These are phyloP conservation scores for Aspergillus nanangensis DNA, from an alignment of 495 filamentous ascomycete species.

Conservation along the genomic window DNA sequence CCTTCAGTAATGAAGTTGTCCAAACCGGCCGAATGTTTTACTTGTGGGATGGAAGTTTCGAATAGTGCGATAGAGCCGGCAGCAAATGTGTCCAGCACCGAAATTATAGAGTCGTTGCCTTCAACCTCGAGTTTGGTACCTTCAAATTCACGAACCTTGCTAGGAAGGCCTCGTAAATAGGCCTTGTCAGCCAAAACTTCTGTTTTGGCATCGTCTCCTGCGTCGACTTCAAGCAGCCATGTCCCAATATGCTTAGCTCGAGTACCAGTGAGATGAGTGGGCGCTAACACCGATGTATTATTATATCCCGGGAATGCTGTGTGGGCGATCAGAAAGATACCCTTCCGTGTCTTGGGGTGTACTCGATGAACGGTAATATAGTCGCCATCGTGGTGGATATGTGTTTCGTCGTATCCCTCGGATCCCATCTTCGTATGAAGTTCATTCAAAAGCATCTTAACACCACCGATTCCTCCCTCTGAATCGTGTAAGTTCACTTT, in stretches of 20 bases:
- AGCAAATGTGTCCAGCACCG: slow-evolving; percentile 74
- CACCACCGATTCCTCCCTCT: slow-evolving; percentile 75
- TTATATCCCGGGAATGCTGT: slow-evolving; percentile 90
- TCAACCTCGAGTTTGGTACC: slow-evolving; percentile 63
- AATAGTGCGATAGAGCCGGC: slow-evolving; percentile 93
- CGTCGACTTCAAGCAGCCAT: slow-evolving; percentile 84
- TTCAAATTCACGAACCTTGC: slow-evolving; percentile 67
- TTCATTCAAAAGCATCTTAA: slow-evolving; percentile 87
- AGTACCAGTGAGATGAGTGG: slow-evolving; percentile 71
- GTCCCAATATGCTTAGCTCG: slow-evolving; percentile 75
- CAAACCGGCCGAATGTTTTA: slow-evolving; percentile 73
- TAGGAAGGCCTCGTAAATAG: slow-evolving; percentile 74
- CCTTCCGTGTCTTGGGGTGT: slow-evolving; percentile 83
- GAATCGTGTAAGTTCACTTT: slow-evolving; percentile 54
- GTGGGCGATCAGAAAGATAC: slow-evolving; percentile 91
- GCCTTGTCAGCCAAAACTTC: slow-evolving; percentile 63
- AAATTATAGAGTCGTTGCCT: slow-evolving; percentile 70
- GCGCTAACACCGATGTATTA: slow-evolving; percentile 66
- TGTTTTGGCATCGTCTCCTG: slow-evolving; percentile 56
- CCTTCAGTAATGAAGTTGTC: slow-evolving; percentile 81
- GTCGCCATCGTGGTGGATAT: slow-evolving; percentile 92
- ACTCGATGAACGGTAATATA: slow-evolving; percentile 96
- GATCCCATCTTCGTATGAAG: slow-evolving; percentile 92
- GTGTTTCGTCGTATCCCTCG: slow-evolving; percentile 89
- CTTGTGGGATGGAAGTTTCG: slow-evolving; percentile 87